Percentiles rank a stretch among this genome's conserved stretches.
Evolutionary conservation across 257 asterid species (phyloP).

Genomic region (Solanum etuberosum): DNA sequence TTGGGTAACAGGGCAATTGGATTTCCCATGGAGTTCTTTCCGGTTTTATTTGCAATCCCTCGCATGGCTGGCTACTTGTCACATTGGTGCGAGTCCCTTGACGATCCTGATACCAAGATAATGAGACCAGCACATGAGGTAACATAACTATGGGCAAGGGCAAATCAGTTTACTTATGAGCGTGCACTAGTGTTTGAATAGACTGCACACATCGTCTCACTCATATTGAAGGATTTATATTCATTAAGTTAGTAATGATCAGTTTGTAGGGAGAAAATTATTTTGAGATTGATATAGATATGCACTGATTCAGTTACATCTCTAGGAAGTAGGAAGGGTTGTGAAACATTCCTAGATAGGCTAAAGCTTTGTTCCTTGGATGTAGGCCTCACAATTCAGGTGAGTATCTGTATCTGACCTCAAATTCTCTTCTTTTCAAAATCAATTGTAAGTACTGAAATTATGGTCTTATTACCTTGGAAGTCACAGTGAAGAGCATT

Average conservation of each 20-base stretch:
- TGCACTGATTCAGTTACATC: slow-evolving; percentile 88
- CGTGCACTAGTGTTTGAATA: too few species aligned
- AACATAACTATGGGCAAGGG: background rate
- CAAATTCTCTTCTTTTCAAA: background rate
- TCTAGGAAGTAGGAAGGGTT: slow-evolving; percentile 71
- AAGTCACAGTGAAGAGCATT: too few species aligned
- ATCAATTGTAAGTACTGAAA: background rate
- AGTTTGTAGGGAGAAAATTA: slow-evolving; percentile 22
- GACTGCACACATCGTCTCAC: too few species aligned
- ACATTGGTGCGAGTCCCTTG: slow-evolving; percentile 96
- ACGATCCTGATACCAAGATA: slow-evolving; percentile 85
- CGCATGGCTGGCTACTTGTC: slow-evolving; percentile 99
- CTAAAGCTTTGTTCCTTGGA: slow-evolving; percentile 76
- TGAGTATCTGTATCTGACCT: slow-evolving; percentile 12
- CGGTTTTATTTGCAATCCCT: slow-evolving; percentile 87
- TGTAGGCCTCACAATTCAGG: slow-evolving; percentile 91
- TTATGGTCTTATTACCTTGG: too few species aligned
- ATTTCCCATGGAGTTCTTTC: slow-evolving; percentile 90
- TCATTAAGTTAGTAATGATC: too few species aligned
- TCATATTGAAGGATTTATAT: too few species aligned
- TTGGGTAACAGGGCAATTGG: slow-evolving; percentile 74
- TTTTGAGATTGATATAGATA: slow-evolving; percentile 82
- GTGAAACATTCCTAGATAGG: slow-evolving; percentile 60
- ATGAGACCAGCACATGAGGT: slow-evolving; percentile 94
- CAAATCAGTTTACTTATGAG: too few species aligned